A percentile compares a stretch with the other conserved stretches of the same genome.
These are phyloP conservation scores for Talaromyces verruculosus DNA, from an alignment of 2,329 filamentous ascomycete genomes.

Conservation along the genomic window DNA sequence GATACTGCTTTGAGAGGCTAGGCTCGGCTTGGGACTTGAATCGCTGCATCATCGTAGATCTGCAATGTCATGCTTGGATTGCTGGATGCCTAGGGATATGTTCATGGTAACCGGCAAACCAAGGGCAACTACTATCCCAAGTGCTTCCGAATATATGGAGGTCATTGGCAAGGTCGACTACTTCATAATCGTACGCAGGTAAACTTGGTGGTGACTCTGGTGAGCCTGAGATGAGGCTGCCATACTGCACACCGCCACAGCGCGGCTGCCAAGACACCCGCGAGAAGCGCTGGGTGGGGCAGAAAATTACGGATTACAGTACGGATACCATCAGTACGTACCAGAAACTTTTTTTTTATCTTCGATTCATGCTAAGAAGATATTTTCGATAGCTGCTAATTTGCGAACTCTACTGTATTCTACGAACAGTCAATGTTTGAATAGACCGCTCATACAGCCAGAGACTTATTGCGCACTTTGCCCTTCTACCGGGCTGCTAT, in stretches of 20 bases:
- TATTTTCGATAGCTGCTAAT: background rate
- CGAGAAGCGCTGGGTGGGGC: background rate
- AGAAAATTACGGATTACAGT: background rate
- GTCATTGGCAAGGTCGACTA: no score
- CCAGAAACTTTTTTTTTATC: background rate
- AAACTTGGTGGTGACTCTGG: background rate
- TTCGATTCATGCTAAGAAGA: background rate
- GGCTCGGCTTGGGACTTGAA: background rate
- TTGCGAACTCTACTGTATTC: background rate
- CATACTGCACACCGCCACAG: constrained; percentile 6
- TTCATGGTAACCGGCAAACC: no score
- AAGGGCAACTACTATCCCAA: no score
- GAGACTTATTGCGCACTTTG: background rate
- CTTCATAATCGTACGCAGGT: no score
- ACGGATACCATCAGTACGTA: background rate
- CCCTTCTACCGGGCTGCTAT: background rate
- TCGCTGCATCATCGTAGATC: no score
- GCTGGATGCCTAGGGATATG: no score
- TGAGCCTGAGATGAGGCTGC: background rate
- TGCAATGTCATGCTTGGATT: no score
- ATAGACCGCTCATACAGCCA: background rate
- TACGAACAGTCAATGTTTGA: background rate
- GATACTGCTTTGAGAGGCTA: background rate
- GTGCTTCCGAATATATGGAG: no score
- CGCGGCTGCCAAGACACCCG: constrained; percentile 1